Evolutionary conservation across 2,329 filamentous ascomycete species (phyloP).

Genomic region (Nigrospora oryzae): DNA sequence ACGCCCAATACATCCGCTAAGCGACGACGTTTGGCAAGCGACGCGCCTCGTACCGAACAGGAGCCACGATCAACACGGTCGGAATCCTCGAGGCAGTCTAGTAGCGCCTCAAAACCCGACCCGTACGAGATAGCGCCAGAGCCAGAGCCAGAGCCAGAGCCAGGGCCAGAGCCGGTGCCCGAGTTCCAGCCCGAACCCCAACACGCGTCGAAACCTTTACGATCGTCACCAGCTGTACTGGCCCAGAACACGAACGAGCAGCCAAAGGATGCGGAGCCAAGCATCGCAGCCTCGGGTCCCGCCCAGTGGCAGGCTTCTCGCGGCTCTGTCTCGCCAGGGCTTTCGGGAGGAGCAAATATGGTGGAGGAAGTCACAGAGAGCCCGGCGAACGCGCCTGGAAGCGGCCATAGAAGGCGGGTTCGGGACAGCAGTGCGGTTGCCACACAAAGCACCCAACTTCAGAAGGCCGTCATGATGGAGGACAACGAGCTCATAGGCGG

Average conservation of each 20-base stretch:
- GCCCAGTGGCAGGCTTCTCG: slow-evolving; percentile 7
- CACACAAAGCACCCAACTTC: slow-evolving; percentile 33
- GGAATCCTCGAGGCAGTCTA: slow-evolving; percentile 7
- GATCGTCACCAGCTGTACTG: too few species aligned
- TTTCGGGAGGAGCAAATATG: slow-evolving; percentile 7
- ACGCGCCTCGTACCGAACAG: slow-evolving; percentile 6
- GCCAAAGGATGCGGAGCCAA: too few species aligned
- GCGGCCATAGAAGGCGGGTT: slow-evolving; percentile 37
- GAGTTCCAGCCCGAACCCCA: too few species aligned
- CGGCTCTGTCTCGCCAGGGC: slow-evolving; percentile 10
- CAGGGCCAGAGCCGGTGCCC: too few species aligned
- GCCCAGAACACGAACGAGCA: too few species aligned
- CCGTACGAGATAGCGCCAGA: slow-evolving; percentile 9
- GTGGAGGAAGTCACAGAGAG: slow-evolving; percentile 43
- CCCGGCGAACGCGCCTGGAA: slow-evolving; percentile 45
- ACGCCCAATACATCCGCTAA: slow-evolving; percentile 41
- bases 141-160: too few species aligned
- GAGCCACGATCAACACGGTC: slow-evolving; percentile 11
- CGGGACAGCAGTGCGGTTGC: slow-evolving; percentile 22
- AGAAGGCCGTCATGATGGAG: slow-evolving; percentile 27
- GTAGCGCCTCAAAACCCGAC: slow-evolving; percentile 4
- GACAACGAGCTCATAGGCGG: slow-evolving; percentile 16
- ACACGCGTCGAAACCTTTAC: too few species aligned
- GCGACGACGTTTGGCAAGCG: slow-evolving; percentile 26
- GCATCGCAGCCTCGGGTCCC: too few species aligned